Evolutionary conservation across 108 stramenopile species (phyloP).

Genomic region (Cyclotella cryptica): DNA sequence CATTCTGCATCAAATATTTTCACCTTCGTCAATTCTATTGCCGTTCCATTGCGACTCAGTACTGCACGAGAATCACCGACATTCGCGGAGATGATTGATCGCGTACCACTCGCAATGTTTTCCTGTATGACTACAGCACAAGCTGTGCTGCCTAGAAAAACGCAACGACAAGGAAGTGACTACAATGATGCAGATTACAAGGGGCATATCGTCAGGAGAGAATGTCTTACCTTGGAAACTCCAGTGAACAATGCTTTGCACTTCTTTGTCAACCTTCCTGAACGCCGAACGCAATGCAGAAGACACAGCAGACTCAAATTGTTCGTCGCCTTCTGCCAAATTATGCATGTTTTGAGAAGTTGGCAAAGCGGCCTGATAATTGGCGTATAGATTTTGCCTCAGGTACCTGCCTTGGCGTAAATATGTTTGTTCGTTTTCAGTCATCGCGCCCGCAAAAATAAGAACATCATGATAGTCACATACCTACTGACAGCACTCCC

Average conservation of each 20-base stretch:
- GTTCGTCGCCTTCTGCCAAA: too few species aligned
- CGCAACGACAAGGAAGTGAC: too few species aligned
- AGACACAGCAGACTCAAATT: not conserved
- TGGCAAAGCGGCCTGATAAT: conserved; percentile 61
- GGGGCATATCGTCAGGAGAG: too few species aligned
- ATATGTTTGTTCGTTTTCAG: not conserved
- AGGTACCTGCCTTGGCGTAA: conserved; percentile 50
- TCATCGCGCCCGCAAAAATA: too few species aligned
- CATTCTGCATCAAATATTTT: not conserved
- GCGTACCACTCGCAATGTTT: conserved; percentile 23
- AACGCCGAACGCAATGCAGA: conserved; percentile 62
- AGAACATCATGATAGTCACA: not conserved
- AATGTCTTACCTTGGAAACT: conserved; percentile 66
- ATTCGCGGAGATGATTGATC: conserved; percentile 84
- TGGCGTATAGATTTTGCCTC: conserved; percentile 80
- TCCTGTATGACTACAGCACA: conserved; percentile 67
- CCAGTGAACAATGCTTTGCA: conserved; percentile 71
- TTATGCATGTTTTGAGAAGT: not conserved
- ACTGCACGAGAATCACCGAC: conserved; percentile 93
- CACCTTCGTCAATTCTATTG: conserved; percentile 65
- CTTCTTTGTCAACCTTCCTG: conserved; percentile 74
- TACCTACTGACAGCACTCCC: conserved; percentile 75
- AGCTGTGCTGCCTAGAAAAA: conserved; percentile 68
- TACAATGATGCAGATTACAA: too few species aligned
- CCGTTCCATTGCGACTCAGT: conserved; percentile 65